These are phyloP conservation scores for Solanum virginianum DNA, from an alignment of 257 asterid species.

Conservation along the genomic window DNA sequence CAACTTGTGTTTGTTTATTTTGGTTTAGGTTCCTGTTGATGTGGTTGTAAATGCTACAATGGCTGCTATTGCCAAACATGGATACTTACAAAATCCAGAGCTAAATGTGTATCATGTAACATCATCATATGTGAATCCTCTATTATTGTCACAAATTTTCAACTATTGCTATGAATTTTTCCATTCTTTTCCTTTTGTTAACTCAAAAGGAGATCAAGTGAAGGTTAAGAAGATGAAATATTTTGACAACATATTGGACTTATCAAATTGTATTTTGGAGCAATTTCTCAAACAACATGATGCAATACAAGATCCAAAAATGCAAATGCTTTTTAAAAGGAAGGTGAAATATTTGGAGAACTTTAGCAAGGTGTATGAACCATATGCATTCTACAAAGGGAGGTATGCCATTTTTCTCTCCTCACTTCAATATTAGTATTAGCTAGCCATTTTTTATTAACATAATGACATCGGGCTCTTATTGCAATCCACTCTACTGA, in stretches of 20 bases:
- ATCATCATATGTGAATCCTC: background rate
- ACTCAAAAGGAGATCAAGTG: background rate
- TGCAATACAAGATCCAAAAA: background rate
- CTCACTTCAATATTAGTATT: no score
- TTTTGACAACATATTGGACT: background rate
- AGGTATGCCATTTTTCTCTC: background rate
- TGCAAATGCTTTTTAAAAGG: background rate
- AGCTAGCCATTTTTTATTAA: no score
- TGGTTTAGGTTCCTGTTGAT: slow-evolving; percentile 26
- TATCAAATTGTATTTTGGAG: background rate
- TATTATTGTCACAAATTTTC: background rate
- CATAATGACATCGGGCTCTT: no score
- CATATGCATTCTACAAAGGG: background rate
- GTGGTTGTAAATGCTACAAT: slow-evolving; percentile 26
- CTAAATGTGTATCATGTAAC: background rate
- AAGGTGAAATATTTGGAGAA: background rate
- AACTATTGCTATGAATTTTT: slow-evolving; percentile 16
- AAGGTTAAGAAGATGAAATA: background rate
- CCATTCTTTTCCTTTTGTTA: background rate
- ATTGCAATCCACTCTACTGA: no score
- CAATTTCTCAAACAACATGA: background rate
- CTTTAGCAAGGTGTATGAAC: background rate
- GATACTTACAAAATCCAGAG: background rate
- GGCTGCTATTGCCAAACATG: slow-evolving; percentile 32
- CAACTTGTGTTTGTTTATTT: background rate